Percentiles rank a stretch among this genome's conserved stretches.
These are phyloP conservation scores for Mycena crocata DNA, from an alignment of 768 basidiomycete genomes.

Conservation along the genomic window DNA sequence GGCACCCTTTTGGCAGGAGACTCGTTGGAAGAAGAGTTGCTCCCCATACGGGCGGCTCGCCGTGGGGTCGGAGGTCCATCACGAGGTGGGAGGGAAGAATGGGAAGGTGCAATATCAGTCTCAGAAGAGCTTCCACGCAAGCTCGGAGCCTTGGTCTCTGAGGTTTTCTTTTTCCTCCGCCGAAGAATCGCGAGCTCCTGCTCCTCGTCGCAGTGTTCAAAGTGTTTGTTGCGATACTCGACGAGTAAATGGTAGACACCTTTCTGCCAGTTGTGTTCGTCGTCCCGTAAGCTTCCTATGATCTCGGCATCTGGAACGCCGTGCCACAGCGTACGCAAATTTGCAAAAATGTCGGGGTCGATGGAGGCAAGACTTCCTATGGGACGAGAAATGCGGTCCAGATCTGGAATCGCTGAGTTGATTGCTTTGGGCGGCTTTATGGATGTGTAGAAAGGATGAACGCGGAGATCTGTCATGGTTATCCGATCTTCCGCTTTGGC, in stretches of 20 bases:
- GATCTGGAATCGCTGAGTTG: slow-evolving; percentile 61
- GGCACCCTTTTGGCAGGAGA: slow-evolving; percentile 28
- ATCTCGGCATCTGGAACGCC: slow-evolving; percentile 81
- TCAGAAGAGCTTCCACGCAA: slow-evolving; percentile 40
- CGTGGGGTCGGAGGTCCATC: slow-evolving; percentile 72
- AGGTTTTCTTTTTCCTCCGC: slow-evolving; percentile 49
- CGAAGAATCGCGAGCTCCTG: slow-evolving; percentile 58
- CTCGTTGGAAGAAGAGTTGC: slow-evolving; percentile 30
- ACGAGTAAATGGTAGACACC: slow-evolving; percentile 93
- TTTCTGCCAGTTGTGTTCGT: slow-evolving; percentile 92
- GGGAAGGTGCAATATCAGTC: slow-evolving; percentile 42
- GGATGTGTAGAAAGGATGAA: slow-evolving; percentile 82
- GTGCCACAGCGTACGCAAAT: slow-evolving; percentile 93
- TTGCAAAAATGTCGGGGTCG: slow-evolving; percentile 90
- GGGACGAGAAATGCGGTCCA: slow-evolving; percentile 78
- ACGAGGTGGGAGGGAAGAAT: slow-evolving; percentile 61
- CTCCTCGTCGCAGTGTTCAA: slow-evolving; percentile 82
- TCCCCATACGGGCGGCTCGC: slow-evolving; percentile 55
- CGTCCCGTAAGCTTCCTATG: slow-evolving; percentile 70
- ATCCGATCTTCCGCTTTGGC: slow-evolving; percentile 81
- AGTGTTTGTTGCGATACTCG: slow-evolving; percentile 80
- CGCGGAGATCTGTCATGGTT: slow-evolving; percentile 82
- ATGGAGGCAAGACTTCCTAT: slow-evolving; percentile 73
- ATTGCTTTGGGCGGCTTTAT: slow-evolving; percentile 59
- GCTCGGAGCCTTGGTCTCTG: slow-evolving; percentile 42